phyloP scores from a whole-genome alignment of 2,329 filamentous ascomycete species.

The Periconia sp. region DNA sequence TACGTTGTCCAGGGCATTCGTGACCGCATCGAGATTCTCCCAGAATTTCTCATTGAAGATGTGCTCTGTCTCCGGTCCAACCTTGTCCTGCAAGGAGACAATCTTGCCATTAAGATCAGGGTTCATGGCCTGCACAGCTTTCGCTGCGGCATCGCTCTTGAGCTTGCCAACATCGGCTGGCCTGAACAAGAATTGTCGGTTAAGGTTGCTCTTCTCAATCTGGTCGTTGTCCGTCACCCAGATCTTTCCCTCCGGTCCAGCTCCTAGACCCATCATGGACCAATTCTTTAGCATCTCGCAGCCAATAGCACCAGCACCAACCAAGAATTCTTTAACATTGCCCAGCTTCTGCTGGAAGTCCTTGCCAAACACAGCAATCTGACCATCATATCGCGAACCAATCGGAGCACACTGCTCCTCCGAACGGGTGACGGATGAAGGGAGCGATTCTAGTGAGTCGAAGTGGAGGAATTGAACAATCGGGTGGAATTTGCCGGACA shows the following conservation, averaged over 20 bases:
- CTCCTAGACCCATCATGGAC: constrained; percentile 96
- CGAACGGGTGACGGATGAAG: constrained; percentile 73
- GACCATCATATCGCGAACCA: constrained; percentile 90
- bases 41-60: constrained; percentile 96
- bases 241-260: constrained; percentile 86
- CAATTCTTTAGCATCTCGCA: constrained; percentile 99
- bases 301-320: constrained; percentile 95
- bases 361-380: constrained; percentile 93
- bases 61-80: constrained; percentile 89
- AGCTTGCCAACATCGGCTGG: constrained; percentile 91
- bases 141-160: constrained; percentile 94
- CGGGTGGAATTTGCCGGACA: constrained; percentile 98
- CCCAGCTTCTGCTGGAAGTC: constrained; percentile 94
- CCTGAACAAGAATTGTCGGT: constrained; percentile 95
- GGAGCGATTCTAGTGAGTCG: constrained; percentile 95
- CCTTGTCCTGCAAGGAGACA: constrained; percentile 82
- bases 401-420: constrained; percentile 87
- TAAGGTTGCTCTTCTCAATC: constrained; percentile 98
- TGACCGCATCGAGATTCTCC: constrained; percentile 85
- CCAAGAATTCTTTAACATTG: constrained; percentile 90
- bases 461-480: constrained; percentile 97
- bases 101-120: constrained; percentile 89
- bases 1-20: constrained; percentile 96
- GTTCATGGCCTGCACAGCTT: constrained; percentile 94
- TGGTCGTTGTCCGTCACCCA: constrained; percentile 97